phyloP scores from a whole-genome alignment of 371 early-diverging fungal species.

The Capillidium rhysosporum region DNA sequence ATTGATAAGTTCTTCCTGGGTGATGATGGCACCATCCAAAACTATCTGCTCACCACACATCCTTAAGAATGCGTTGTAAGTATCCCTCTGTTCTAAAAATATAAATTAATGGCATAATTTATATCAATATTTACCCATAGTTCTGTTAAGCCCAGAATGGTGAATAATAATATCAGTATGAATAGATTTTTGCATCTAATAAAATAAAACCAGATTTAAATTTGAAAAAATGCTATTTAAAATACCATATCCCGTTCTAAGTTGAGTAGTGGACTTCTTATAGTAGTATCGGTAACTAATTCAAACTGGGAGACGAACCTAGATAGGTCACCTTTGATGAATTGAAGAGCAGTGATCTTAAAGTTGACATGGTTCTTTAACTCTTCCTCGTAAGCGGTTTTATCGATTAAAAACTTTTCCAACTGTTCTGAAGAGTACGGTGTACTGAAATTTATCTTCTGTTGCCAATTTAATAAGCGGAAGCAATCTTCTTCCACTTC shows the following conservation, averaged over 20 bases:
- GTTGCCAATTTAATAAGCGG: not conserved
- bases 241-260: constrained; percentile 2
- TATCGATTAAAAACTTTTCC: not conserved
- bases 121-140: constrained; percentile 1
- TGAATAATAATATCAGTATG: not conserved
- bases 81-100: constrained; percentile 5
- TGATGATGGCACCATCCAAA: not conserved
- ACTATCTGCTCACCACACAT: not conserved
- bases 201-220: not conserved
- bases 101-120: not conserved
- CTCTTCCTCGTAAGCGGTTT: not conserved
- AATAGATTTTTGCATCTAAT: constrained; percentile 2
- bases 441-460: not conserved
- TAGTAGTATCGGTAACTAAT: not conserved
- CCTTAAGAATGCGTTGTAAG: not conserved
- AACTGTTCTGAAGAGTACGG: not conserved
- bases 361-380: not conserved
- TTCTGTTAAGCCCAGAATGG: not conserved
- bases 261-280: not conserved
- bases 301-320: constrained; percentile 2
- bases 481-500: constrained; percentile 6
- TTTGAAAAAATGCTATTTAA: not conserved
- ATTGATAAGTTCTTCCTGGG: not conserved
- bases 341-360: not conserved
- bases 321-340: not conserved